Base-by-base conservation (phyloP, 2,329 filamentous ascomycete genomes). In the Epichloe coenophiala region DNA sequence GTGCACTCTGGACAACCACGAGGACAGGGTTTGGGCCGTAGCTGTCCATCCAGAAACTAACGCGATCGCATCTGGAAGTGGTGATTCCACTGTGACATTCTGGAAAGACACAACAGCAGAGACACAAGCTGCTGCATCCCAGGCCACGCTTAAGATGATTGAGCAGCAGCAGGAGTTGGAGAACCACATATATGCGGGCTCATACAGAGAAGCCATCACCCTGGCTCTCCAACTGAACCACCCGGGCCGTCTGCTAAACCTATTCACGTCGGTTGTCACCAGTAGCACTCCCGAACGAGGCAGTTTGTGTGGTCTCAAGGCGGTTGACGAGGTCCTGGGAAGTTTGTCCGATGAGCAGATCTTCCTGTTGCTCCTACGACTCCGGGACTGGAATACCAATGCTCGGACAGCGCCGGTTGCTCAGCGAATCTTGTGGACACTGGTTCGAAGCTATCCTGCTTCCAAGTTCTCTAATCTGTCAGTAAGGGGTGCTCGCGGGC, bases 301-400 rank as follows among this genome's bases (percentile, higher is more conserved):
- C 45, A 86, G 81, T 61, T 63, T 87, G 45, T 80, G 74, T 1
- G 86, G 85, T 1, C 64, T 81, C 15, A 73, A 69, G 51, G 79
- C 81, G 11, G 91, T 97, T 8, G 93, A 97, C 59, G 78, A 88
- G 48, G 90, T 95, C 0, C 73, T 98, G 1, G 79, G 75, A n/a
- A 78, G 72, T 12, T 74, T 98, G 5, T 84, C 84, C 4, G 84
- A 93, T 58, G 85, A 91, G 58, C 91, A 97, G 64, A 77, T 98
- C 13, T 94, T 88, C 67, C 74, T 81, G 6, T 76, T 98, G 13
- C 76, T 98, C 1, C 73, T 91, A 39, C 77, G 93, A 52, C 69
- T 96, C 43, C 78, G 94, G 44, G 93, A 98, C 68, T 98, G 93
- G 93, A 98, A 98, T 64, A 95, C 93, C 4, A 97, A 97, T 59